Evolutionary conservation across 441 rosid species (phyloP).

Genomic region (Flueggea neowawraea): DNA sequence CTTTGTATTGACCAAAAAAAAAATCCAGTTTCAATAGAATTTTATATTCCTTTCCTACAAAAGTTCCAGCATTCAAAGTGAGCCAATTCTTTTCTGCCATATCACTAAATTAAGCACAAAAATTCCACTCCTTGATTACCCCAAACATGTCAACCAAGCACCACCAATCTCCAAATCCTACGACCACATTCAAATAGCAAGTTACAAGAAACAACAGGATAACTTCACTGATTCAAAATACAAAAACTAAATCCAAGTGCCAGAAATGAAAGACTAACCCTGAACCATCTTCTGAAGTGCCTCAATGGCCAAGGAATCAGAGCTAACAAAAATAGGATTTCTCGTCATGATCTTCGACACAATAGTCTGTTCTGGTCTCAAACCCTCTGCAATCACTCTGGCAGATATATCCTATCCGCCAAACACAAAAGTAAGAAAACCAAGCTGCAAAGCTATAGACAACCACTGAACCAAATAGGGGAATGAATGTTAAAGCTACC

Average conservation of each 20-base stretch:
- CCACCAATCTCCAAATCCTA: no score
- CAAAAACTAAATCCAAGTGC: neutral
- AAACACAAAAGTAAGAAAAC: neutral
- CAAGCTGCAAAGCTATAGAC: neutral
- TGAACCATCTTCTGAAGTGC: conserved; percentile 98
- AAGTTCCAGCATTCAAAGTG: neutral
- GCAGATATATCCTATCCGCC: conserved; percentile 56
- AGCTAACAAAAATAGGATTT: conserved; percentile 79
- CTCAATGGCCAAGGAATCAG: conserved; percentile 83
- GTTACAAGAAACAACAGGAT: neutral
- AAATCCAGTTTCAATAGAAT: neutral
- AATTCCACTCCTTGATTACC: no score
- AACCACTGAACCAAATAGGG: neutral
- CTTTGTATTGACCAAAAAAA: neutral
- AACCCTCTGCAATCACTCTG: conserved; percentile 88
- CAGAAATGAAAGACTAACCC: conserved; percentile 37
- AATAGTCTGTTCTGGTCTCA: conserved; percentile 85
- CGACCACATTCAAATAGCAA: neutral
- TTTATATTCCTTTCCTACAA: neutral
- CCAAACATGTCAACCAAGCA: no score
- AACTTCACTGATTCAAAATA: neutral
- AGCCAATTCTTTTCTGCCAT: neutral
- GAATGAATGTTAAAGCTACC: conserved; percentile 26
- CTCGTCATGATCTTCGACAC: conserved; percentile 94
- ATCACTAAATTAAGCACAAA: no score